phyloP scores from a whole-genome alignment of 345 rosid genomes.

The Arabidopsis arenosa region DNA sequence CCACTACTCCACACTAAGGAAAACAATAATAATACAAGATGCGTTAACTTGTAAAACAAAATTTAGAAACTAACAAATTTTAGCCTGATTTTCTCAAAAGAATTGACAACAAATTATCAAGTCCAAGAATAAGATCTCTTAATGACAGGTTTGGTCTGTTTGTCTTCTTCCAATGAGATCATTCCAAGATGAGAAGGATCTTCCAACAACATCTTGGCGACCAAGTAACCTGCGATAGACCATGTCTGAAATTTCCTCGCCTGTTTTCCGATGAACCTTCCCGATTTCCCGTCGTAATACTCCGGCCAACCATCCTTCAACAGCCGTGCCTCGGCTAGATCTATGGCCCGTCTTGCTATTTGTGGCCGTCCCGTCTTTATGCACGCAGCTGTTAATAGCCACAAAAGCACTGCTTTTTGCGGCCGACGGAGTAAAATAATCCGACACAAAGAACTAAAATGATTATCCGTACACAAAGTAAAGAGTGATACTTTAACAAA shows the following conservation, averaged over 20 bases:
- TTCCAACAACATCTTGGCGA: slow-evolving; percentile 71
- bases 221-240: slow-evolving; percentile 73
- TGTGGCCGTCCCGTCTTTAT: slow-evolving; percentile 74
- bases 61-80: slow-evolving; percentile 29
- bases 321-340: slow-evolving; percentile 57
- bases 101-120: slow-evolving; percentile 29
- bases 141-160: slow-evolving; percentile 59
- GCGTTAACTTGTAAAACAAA: neutral
- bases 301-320: slow-evolving; percentile 74
- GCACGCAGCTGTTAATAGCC: slow-evolving; percentile 73
- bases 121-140: slow-evolving; percentile 73
- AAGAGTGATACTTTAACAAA: neutral
- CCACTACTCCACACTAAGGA: neutral
- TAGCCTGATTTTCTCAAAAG: neutral
- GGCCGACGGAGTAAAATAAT: neutral
- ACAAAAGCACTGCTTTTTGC: slow-evolving; percentile 58
- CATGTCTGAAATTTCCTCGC: slow-evolving; percentile 75
- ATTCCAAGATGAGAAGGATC: slow-evolving; percentile 73
- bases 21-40: neutral
- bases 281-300: slow-evolving; percentile 67
- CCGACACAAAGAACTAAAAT: slow-evolving; percentile 13
- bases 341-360: slow-evolving; percentile 65
- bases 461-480: slow-evolving; percentile 4
- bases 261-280: slow-evolving; percentile 63
- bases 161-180: slow-evolving; percentile 74